Base-by-base conservation (phyloP, 148 eudicot genomes). In the Selenicereus undatus region DNA sequence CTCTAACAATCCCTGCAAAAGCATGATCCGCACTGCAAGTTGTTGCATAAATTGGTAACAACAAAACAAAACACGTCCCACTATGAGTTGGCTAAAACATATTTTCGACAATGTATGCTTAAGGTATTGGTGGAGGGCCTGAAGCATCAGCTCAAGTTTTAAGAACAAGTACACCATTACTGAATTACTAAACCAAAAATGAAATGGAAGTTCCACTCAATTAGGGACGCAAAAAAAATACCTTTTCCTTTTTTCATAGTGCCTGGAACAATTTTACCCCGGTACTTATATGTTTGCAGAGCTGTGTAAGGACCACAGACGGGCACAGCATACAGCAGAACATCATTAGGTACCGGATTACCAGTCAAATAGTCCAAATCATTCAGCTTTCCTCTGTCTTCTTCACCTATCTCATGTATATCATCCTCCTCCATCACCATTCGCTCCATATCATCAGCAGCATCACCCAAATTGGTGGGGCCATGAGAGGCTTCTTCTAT, bases 311-410 rank as follows among this genome's bases (percentile, higher is more conserved):
- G 99, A 75, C 93, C 99, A 74, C 99, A 96, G 42, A 96, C 99
- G 78, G 99, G 99, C 75, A 93, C 94, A 22, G 97, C 98, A 82
- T 93, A 96, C 85, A 96, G 71, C 83, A 96, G 89, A 79, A 96
- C 90, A 82, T 96, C 99, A 86, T 84, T 90, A 24, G 95, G 89
- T 54, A 90, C 81, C 26, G 99, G 99, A 83, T 71, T 86, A 54
- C 99, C 99, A 29, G 99, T 96, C 90, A 96, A 84, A 79, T 93
- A 96, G 84, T 96, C 99, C 82, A 93, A 90, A 79, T 96, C 99
- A 78, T 90, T 93, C 71, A 96, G 82, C 89, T 88, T 96, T 81
- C 68, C 97, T 79, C 88, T 96, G 81, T 93, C 99, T 80, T 93
- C 98, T 88, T 93, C 99, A 71, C 94, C 99, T 78, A 96, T 96